Conservation (phyloP, 2,329 filamentous ascomycete species). For the Xylaria sp. region DNA sequence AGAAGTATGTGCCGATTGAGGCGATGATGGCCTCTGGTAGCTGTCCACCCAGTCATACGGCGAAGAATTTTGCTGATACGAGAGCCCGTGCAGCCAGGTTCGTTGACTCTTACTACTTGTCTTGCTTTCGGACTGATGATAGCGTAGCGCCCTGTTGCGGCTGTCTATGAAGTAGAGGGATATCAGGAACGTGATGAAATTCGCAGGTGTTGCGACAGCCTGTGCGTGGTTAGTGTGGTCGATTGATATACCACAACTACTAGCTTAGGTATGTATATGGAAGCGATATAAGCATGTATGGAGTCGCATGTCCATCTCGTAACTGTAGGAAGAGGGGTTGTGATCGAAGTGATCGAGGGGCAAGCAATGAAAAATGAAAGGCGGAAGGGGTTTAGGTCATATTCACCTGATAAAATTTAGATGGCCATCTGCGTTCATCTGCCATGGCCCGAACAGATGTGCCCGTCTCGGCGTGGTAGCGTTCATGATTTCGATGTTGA, state of each 20-base stretch:
- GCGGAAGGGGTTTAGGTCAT: not conserved
- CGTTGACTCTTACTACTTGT: conserved; percentile 30
- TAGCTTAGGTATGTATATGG: no score
- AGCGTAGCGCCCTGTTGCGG: conserved; percentile 57
- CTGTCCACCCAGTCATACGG: conserved; percentile 45
- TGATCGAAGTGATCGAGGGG: not conserved
- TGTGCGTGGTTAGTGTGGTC: conserved; percentile 30
- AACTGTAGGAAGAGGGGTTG: not conserved
- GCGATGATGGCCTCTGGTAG: conserved; percentile 6
- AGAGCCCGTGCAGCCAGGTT: conserved; percentile 48
- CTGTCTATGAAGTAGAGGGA: conserved; percentile 69
- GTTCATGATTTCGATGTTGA: conserved; percentile 5
- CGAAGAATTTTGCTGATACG: conserved; percentile 48
- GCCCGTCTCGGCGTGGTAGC: not conserved
- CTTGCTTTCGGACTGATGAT: not conserved
- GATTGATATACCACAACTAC: no score
- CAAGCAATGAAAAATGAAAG: not conserved
- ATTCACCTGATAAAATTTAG: conserved; percentile 35
- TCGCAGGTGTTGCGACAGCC: conserved; percentile 65
- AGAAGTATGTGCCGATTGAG: not conserved
- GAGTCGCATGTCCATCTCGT: no score
- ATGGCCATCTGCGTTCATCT: conserved; percentile 20
- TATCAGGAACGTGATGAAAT: conserved; percentile 68
- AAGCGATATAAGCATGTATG: no score
- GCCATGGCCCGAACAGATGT: not conserved